phyloP scores from a whole-genome alignment of 2,329 filamentous ascomycete species.

The Didymella sp. region DNA sequence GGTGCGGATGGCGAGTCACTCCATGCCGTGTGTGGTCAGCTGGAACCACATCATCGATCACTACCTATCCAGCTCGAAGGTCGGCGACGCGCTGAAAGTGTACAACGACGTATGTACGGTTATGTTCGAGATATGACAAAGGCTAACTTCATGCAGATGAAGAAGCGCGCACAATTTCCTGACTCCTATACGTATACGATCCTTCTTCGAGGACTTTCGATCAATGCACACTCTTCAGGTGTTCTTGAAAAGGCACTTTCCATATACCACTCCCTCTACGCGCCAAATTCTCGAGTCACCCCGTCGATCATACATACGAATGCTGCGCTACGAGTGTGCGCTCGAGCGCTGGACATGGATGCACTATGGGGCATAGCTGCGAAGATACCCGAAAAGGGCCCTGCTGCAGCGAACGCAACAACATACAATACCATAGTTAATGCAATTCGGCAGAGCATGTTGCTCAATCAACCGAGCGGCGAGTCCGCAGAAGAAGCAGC shows the following conservation, averaged over 20 bases:
- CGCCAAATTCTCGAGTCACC: slow-evolving; percentile 67
- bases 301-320: slow-evolving; percentile 86
- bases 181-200: slow-evolving; percentile 85
- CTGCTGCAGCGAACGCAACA: slow-evolving; percentile 68
- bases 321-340: slow-evolving; percentile 83
- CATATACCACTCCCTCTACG: slow-evolving; percentile 78
- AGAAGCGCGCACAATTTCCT: slow-evolving; percentile 83
- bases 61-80: slow-evolving; percentile 65
- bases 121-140: background rate
- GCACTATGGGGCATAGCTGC: slow-evolving; percentile 77
- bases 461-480: slow-evolving; percentile 34
- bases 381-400: slow-evolving; percentile 70
- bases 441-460: slow-evolving; percentile 62
- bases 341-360: slow-evolving; percentile 76
- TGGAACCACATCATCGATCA: slow-evolving; percentile 89
- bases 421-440: slow-evolving; percentile 88
- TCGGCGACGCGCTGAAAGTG: slow-evolving; percentile 74
- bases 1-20: slow-evolving; percentile 71
- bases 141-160: slow-evolving; percentile 69
- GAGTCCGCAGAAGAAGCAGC: slow-evolving; percentile 40
- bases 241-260: slow-evolving; percentile 73
- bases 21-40: slow-evolving; percentile 71
- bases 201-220: slow-evolving; percentile 76
- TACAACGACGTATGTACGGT: slow-evolving; percentile 76
- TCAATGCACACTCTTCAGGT: slow-evolving; percentile 63